Evolutionary conservation across 768 basidiomycete genomes (phyloP), one percentile per base, ranked within the genome.

Genomic region (Boletus rubroflammeus): DNA sequence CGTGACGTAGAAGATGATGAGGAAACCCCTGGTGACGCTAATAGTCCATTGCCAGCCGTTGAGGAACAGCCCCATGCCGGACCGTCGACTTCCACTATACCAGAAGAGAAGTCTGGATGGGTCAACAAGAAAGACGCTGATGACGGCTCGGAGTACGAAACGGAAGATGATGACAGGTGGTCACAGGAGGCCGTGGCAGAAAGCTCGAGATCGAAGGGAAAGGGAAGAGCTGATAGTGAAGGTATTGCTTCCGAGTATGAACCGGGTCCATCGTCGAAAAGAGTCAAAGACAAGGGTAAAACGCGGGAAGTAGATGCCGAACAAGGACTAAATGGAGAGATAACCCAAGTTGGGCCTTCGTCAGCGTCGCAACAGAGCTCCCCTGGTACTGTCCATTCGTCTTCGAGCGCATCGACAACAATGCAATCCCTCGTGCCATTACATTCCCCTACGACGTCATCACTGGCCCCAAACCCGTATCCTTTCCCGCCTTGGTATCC

Each of bases 401-500:
- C 63, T 39, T 47, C 55, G 29, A 59, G 49, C 13, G 19, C 8
- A 31, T 42, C 54, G 5, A 55, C 55, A 15, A 2, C 53, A 25
- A 17, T 31, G 3, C 56, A 53, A 29, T 8, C 49, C 19, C 36
- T 29, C 21, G 43, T 29, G 26, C 15, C 46, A 34, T 45, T 47
- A 40, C 31, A 57, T 38, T 1, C 17, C 6, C 6, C 39, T 34
- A 14, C 51, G 25, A 44, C 53, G 17, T 35, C 47, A 28, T 42
- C 38, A 31, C 59, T 59, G 5, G 65, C 71, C 19, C 73, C 74
- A 0, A 86, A 86, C 54, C 86, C 86, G 2, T 87, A 80, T 66
- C 84, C 84, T 0, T 80, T 78, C 62, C 84, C 84, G 0, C 76
- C 78, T 0, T 88, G 85, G 86, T 83, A 81, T 57, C 85, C 86